A percentile compares a stretch with the other conserved stretches of the same genome.
phyloP scores from a whole-genome alignment of 2,329 filamentous ascomycete genomes.

The Fusarium xylarioides region DNA sequence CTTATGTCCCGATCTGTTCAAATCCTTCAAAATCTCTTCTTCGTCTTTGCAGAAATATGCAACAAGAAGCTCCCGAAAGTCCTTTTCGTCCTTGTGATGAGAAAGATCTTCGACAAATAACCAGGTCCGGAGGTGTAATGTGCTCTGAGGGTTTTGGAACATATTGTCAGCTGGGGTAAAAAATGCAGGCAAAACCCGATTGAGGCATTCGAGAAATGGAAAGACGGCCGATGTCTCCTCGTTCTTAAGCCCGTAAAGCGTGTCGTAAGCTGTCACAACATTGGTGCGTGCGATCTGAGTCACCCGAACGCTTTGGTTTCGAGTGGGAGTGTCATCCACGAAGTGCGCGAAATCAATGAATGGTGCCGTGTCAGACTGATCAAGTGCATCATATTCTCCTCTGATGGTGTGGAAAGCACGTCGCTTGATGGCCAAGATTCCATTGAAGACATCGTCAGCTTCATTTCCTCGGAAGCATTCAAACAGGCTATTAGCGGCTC shows the following conservation, averaged over 20 bases:
- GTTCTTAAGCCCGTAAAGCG: conserved; percentile 29
- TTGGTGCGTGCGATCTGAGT: conserved; percentile 47
- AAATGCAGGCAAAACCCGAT: conserved; percentile 44
- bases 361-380: conserved; percentile 5
- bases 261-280: conserved; percentile 47
- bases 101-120: conserved; percentile 45
- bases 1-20: background rate
- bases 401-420: conserved; percentile 41
- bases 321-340: background rate
- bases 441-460: conserved; percentile 31
- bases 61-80: conserved; percentile 38
- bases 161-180: conserved; percentile 37
- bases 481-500: conserved; percentile 42
- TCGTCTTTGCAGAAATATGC: conserved; percentile 44
- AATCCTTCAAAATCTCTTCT: background rate
- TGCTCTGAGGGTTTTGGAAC: conserved; percentile 35
- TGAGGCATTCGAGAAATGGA: conserved; percentile 45
- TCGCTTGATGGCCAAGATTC: conserved; percentile 41
- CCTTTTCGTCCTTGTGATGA: background rate
- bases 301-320: background rate
- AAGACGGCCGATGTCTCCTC: conserved; percentile 22
- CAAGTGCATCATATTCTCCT: conserved; percentile 37
- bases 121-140: conserved; percentile 51
- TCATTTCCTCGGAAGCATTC: conserved; percentile 32
- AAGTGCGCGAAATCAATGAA: conserved; percentile 45